Evolutionary conservation across 1,284 basidiomycete genomes (phyloP), one percentile per base, ranked within the genome.

Genomic region (Malassezia sympodialis): DNA sequence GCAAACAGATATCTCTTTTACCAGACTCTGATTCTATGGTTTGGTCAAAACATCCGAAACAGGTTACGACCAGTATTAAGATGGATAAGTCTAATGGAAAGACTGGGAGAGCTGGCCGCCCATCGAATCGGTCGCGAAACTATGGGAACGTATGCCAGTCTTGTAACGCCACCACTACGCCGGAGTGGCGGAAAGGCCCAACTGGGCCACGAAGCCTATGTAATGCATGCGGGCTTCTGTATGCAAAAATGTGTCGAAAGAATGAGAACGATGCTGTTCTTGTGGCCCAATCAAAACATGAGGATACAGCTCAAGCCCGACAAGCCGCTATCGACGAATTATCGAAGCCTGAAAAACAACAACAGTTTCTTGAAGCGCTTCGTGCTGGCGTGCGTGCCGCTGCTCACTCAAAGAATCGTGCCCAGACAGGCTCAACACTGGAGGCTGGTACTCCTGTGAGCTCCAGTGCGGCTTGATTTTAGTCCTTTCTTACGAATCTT

Each of bases 161-260:
- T 11, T 63, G 61, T 24, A 44, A 52, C 3, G 60, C 61, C 10
- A 63, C 56, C 2, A 39, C 55, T 4, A 63, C 61, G 4, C 61
- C 61, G 2, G 61, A 63, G 34, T 63, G 61, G 61, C 49, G 61
- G 17, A 61, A 61, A 42, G 61, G 61, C 15, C 61, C 61, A 1
- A 49, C 49, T 5, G 61, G 61, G 8, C 59, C 61, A 14, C 49
- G 61, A 15, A 61, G 60, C 11, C 52, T 63, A 1, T 63, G 61
- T 42, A 63, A 63, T 35, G 59, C 59, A 1, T 63, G 61, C 34
- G 61, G 61, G 11, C 48, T 63, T 10, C 49, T 61, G 26, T 63
- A 48, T 28, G 59, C 60, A 19, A 63, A 63, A 27, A 58, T 59
- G 42, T 57, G 52, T 35, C 51, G 60, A 14, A 51, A 53, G 39